Base-by-base conservation (phyloP, 2,329 filamentous ascomycete genomes). In the Aspergillus fumigatus region DNA sequence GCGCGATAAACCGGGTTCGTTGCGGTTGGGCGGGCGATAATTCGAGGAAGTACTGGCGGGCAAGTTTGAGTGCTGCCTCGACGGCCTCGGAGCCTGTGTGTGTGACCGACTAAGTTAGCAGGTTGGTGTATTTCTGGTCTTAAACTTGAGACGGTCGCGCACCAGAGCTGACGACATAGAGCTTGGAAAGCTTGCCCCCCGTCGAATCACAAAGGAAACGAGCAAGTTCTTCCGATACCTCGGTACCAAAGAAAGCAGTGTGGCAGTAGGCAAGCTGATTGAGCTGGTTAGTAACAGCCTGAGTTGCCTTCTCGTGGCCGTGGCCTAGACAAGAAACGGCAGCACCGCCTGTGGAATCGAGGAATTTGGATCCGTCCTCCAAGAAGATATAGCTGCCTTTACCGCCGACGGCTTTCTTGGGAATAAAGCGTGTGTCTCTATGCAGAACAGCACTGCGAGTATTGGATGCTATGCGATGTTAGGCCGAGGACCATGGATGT, bases 301-400 rank as follows among this genome's bases (percentile, higher is more conserved):
- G 74, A 11, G 77, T 77, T 11, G 92, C 83, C 50, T 85, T 77
- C 45, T 78, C 66, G 57, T 87, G 80, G 29, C 83, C 84, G 63
- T 90, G 86, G 6, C 89, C 90, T 9, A 93, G 75, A 66, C 86
- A 87, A 9, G 85, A 80, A 3, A 92, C 88, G 23, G 87, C 88
- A 3, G 89, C 87, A 21, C 90, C 90, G 27, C 87, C 83, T 21
- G 86, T 88, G 1, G 84, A 87, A 69, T 94, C 90, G 14, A 92
- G 80, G 47, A 94, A 81, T 35, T 74, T 77, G 25, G 81, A 79
- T 1, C 86, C 86, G 66, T 80, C 78, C 62, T 75, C 75, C 1
- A 85, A 73, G 35, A 75, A 71, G n/a, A 85, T 70, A 57, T 80
- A 81, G 61, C 79, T 77, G 10, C 81, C 82, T 54, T 77, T 70